A percentile compares a stretch with the other conserved stretches of the same genome.
These are phyloP conservation scores for Boletus bicolor DNA, from an alignment of 768 basidiomycete genomes.

Conservation along the genomic window DNA sequence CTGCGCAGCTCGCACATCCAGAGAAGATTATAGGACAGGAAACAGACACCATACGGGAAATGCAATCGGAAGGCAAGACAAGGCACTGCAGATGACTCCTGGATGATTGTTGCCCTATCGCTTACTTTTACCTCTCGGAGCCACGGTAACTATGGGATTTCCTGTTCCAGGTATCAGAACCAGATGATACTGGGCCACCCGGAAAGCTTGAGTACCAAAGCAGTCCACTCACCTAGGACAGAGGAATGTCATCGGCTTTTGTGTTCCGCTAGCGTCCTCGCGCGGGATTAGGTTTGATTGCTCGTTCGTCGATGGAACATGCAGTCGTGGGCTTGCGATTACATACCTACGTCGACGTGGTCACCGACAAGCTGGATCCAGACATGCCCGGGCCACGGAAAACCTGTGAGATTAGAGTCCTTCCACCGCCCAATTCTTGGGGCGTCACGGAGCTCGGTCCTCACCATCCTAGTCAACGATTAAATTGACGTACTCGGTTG, in stretches of 20 bases:
- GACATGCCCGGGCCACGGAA: neutral
- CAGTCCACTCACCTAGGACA: neutral
- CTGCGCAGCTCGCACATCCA: neutral
- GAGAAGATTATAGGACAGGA: too few species aligned
- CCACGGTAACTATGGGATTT: neutral
- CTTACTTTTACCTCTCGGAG: neutral
- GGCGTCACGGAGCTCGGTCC: neutral
- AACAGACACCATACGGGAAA: neutral
- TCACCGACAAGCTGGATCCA: neutral
- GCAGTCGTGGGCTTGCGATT: neutral
- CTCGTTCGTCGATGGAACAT: neutral
- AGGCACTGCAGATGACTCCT: neutral
- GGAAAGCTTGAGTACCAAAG: neutral
- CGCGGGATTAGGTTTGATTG: neutral
- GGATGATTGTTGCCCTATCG: neutral
- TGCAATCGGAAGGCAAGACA: neutral
- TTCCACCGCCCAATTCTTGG: neutral
- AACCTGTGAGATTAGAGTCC: neutral
- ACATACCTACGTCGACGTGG: neutral
- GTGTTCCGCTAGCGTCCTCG: neutral
- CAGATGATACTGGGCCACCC: neutral
- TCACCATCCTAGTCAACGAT: neutral
- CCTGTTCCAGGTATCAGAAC: neutral
- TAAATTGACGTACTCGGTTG: conserved; percentile 21
- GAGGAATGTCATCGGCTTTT: neutral